phyloP scores from a whole-genome alignment of 2,329 filamentous ascomycete genomes.

The Neoscytalidium dimidiatum region DNA sequence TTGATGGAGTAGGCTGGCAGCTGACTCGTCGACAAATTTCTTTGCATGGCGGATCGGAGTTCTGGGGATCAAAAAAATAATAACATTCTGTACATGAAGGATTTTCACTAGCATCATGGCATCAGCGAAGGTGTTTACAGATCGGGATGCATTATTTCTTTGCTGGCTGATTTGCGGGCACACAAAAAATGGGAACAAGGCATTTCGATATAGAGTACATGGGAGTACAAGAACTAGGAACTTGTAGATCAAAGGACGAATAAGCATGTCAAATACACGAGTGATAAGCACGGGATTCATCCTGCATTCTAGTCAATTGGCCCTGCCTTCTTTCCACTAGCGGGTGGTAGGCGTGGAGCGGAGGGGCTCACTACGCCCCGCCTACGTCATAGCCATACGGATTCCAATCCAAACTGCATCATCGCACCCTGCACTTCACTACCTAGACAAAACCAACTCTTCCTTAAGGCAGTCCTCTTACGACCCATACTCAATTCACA shows the following conservation, averaged over 20 bases:
- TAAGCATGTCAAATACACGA: background rate
- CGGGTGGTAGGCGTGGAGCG: background rate
- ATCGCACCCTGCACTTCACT: background rate
- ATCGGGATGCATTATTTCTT: background rate
- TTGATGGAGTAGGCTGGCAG: background rate
- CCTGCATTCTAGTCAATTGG: background rate
- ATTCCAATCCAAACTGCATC: background rate
- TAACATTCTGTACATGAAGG: background rate
- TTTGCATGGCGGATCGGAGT: constrained; percentile 2
- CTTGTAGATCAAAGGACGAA: background rate
- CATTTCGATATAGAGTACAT: background rate
- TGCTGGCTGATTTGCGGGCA: background rate
- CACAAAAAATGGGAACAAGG: background rate
- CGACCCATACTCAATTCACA: no score
- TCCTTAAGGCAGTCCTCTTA: no score
- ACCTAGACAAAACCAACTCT: background rate
- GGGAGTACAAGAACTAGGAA: background rate
- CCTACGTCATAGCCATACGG: constrained; percentile 18
- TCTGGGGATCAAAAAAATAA: background rate
- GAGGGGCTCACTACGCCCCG: constrained; percentile 5
- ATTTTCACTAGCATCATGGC: background rate
- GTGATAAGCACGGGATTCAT: background rate
- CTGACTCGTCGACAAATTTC: background rate
- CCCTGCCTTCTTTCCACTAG: background rate
- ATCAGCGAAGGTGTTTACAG: background rate